Percentiles rank a stretch among this genome's conserved stretches.
phyloP scores from a whole-genome alignment of 2,329 filamentous ascomycete genomes.

The Malbranchea cinnamomea region DNA sequence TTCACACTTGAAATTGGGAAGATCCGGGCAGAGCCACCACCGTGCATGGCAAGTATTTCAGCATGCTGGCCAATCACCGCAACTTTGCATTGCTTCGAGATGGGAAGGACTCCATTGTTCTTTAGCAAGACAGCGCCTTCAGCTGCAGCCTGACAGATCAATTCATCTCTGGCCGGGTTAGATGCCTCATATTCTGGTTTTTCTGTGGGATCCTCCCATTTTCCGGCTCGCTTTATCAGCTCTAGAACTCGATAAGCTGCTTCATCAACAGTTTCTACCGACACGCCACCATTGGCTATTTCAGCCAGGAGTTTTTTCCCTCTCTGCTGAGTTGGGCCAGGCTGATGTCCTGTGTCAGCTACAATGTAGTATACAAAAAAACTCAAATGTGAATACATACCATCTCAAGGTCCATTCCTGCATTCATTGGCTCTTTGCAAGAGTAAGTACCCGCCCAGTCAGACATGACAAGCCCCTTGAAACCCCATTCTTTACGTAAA shows the following conservation, averaged over 20 bases:
- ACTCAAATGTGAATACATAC: no score
- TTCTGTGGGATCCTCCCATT: conserved; percentile 34
- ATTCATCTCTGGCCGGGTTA: conserved; percentile 41
- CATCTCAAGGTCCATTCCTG: conserved; percentile 21
- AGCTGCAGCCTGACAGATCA: conserved; percentile 46
- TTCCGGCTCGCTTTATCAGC: conserved; percentile 37
- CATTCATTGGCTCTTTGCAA: conserved; percentile 15
- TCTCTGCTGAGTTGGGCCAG: conserved; percentile 16
- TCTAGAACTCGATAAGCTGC: conserved; percentile 36
- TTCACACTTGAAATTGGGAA: neutral
- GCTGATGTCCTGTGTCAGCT: conserved; percentile 4
- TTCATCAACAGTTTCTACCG: conserved; percentile 33
- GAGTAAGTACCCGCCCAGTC: conserved; percentile 17
- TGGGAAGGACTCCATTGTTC: conserved; percentile 45
- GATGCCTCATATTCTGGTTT: conserved; percentile 35
- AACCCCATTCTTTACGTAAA: conserved; percentile 18
- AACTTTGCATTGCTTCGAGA: conserved; percentile 21
- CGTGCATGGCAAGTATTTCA: conserved; percentile 18
- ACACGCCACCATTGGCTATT: conserved; percentile 36
- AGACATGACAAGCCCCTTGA: conserved; percentile 14
- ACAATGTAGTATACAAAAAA: no score
- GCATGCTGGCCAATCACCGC: conserved; percentile 35
- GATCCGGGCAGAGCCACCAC: conserved; percentile 32
- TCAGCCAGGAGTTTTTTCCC: conserved; percentile 13
- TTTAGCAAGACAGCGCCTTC: conserved; percentile 54